phyloP scores from a whole-genome alignment of 768 basidiomycete genomes.

The Leucogyrophana mollusca region DNA sequence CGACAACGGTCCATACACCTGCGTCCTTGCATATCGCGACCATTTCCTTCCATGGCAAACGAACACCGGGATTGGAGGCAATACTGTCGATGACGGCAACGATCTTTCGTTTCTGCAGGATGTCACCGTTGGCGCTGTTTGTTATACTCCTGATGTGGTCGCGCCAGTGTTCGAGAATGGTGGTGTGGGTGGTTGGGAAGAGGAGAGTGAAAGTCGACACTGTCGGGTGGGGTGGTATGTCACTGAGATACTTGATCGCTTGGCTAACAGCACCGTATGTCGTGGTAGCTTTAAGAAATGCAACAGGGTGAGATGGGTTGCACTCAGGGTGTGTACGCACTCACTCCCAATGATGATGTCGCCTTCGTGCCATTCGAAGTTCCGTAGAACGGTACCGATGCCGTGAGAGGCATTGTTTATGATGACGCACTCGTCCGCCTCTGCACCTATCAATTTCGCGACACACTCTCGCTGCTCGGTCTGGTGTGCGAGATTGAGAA shows the following conservation, averaged over 20 bases:
- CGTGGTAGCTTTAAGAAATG: constrained; percentile 42
- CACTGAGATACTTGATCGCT: constrained; percentile 52
- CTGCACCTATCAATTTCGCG: constrained; percentile 49
- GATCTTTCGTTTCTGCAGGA: constrained; percentile 40
- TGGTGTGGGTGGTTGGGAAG: constrained; percentile 57
- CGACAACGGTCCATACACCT: constrained; percentile 65
- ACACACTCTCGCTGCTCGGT: constrained; percentile 41
- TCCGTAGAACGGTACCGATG: constrained; percentile 64
- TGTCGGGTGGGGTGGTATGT: constrained; percentile 53
- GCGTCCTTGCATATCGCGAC: constrained; percentile 63
- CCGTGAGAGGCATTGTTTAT: constrained; percentile 29
- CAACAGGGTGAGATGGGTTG: not conserved
- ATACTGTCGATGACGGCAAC: constrained; percentile 73
- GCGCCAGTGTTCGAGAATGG: constrained; percentile 53
- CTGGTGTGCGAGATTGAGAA: constrained; percentile 34
- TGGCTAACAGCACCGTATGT: constrained; percentile 57
- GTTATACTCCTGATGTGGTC: constrained; percentile 32
- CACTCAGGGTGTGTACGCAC: constrained; percentile 16
- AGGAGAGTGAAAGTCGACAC: constrained; percentile 46
- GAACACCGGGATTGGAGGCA: constrained; percentile 56
- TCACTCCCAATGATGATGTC: constrained; percentile 67
- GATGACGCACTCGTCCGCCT: constrained; percentile 57
- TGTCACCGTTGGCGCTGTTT: constrained; percentile 13
- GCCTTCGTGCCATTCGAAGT: constrained; percentile 63
- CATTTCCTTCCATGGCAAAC: constrained; percentile 71